phyloP scores from a whole-genome alignment of 495 filamentous ascomycete genomes.

The Hypoxylon fragiforme region DNA sequence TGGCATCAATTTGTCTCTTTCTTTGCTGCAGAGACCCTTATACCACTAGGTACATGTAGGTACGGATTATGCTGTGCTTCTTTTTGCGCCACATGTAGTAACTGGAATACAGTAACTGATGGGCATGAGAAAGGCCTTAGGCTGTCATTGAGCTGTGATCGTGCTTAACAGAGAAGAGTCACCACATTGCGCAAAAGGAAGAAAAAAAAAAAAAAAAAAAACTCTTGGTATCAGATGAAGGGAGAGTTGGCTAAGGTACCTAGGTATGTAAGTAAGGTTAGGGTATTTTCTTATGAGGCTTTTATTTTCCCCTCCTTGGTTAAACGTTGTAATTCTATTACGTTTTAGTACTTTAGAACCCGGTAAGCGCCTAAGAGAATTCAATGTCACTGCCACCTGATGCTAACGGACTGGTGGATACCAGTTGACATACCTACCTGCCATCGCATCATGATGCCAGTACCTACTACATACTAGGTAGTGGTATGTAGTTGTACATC shows the following conservation, averaged over 20 bases:
- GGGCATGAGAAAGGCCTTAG: background rate
- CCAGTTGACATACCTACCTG: too few relatives aligned
- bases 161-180: background rate
- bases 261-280: too few relatives aligned
- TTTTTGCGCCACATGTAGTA: background rate
- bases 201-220: too few relatives aligned
- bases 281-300: slow-evolving; percentile 22
- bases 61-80: background rate
- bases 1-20: too few relatives aligned
- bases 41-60: background rate
- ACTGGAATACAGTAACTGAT: too few relatives aligned
- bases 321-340: slow-evolving; percentile 18
- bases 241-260: background rate
- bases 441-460: background rate
- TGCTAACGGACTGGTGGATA: too few relatives aligned
- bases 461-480: too few relatives aligned
- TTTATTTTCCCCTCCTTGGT: slow-evolving; percentile 4
- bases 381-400: too few relatives aligned
- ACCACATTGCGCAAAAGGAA: background rate
- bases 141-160: background rate
- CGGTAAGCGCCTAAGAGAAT: too few relatives aligned
- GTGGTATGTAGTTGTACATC: background rate
- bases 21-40: background rate
- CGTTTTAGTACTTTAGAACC: slow-evolving; percentile 16
- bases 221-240: too few relatives aligned